These are phyloP conservation scores for Ottelia alismoides DNA, from an alignment of 106 monocot species.

Conservation along the genomic window DNA sequence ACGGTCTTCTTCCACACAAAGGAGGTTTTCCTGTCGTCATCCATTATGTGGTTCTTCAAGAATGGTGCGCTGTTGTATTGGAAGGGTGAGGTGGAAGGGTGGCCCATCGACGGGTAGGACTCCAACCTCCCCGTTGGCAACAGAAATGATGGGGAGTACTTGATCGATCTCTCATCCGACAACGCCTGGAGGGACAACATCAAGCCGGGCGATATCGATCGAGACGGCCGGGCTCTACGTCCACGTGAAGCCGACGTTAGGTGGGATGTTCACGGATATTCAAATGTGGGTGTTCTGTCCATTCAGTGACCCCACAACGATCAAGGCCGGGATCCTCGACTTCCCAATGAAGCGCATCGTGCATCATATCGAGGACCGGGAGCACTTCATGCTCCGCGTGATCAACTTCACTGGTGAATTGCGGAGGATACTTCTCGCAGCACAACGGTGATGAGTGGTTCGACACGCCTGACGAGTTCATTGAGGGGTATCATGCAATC, in stretches of 20 bases:
- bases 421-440: slow-evolving; percentile 78
- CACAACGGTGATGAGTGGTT: slow-evolving; percentile 94
- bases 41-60: slow-evolving; percentile 85
- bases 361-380: slow-evolving; percentile 89
- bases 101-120: slow-evolving; percentile 39
- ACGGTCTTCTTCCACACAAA: slow-evolving; percentile 87
- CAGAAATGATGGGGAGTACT: slow-evolving; percentile 74
- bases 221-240: slow-evolving; percentile 68
- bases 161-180: slow-evolving; percentile 83
- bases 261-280: slow-evolving; percentile 87
- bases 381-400: slow-evolving; percentile 89
- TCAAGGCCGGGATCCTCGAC: slow-evolving; percentile 47
- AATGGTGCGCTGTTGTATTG: slow-evolving; percentile 69
- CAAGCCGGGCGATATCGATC: slow-evolving; percentile 61
- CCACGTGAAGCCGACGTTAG: slow-evolving; percentile 80
- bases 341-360: slow-evolving; percentile 56
- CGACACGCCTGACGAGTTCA: slow-evolving; percentile 47
- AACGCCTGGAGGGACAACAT: slow-evolving; percentile 21
- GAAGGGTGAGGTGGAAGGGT: slow-evolving; percentile 27
- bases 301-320: slow-evolving; percentile 81
- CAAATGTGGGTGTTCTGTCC: slow-evolving; percentile 96
- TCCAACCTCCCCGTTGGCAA: slow-evolving; percentile 76
- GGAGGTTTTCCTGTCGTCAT: slow-evolving; percentile 77
- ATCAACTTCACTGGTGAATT: slow-evolving; percentile 80
- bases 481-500: slow-evolving; percentile 56